A percentile compares a stretch with the other conserved stretches of the same genome.
phyloP scores from a whole-genome alignment of 2,329 filamentous ascomycete species.

The Penicillium sp. region DNA sequence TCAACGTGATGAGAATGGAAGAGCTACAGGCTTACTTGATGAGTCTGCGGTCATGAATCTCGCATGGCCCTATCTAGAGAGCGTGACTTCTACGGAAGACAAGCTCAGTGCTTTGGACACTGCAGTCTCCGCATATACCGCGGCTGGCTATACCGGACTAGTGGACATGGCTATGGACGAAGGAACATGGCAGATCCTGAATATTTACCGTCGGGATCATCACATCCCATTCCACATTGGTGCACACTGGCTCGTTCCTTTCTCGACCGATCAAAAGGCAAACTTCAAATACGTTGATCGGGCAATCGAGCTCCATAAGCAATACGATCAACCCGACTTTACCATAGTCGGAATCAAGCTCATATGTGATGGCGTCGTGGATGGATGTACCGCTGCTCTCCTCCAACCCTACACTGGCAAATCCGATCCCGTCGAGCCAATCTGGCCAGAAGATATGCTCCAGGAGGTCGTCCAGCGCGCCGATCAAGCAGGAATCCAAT shows the following conservation, averaged over 20 bases:
- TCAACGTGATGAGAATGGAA: conserved; percentile 47
- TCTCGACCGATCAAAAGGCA: conserved; percentile 39
- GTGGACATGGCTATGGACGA: conserved; percentile 58
- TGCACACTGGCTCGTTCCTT: conserved; percentile 52
- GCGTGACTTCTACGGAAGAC: conserved; percentile 45
- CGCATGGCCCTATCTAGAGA: conserved; percentile 50
- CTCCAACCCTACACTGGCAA: conserved; percentile 49
- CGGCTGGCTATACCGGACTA: conserved; percentile 50
- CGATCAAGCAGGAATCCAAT: conserved; percentile 47
- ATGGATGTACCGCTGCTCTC: conserved; percentile 54
- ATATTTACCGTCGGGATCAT: conserved; percentile 40
- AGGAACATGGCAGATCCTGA: conserved; percentile 48
- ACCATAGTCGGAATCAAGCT: conserved; percentile 52
- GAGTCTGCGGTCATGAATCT: conserved; percentile 49
- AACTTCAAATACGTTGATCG: conserved; percentile 48
- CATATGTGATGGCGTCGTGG: conserved; percentile 54
- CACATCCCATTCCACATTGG: conserved; percentile 47
- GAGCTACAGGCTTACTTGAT: conserved; percentile 47
- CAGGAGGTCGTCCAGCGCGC: conserved; percentile 47
- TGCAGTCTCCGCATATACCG: conserved; percentile 46
- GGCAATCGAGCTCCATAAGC: conserved; percentile 44
- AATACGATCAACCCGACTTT: conserved; percentile 47
- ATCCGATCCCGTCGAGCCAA: conserved; percentile 44
- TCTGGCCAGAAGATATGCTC: conserved; percentile 49
- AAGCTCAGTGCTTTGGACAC: conserved; percentile 44